These are phyloP conservation scores for Starmerella apis DNA, from an alignment of 805 yeast genomes.

Conservation along the genomic window DNA sequence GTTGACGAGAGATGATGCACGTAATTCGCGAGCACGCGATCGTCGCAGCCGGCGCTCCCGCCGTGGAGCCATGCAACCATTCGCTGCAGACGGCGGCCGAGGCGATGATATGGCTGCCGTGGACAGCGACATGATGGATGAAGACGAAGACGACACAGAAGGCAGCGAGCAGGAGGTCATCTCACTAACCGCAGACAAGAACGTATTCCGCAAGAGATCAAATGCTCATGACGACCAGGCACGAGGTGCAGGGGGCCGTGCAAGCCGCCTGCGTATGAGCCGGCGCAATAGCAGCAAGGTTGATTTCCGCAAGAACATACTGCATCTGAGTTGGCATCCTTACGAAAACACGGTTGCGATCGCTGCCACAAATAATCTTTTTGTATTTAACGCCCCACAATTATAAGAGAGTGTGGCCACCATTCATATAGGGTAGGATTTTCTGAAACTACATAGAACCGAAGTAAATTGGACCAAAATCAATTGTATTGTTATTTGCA, in stretches of 20 bases:
- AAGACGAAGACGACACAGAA: conserved; percentile 27
- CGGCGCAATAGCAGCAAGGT: conserved; percentile 60
- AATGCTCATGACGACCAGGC: conserved; percentile 31
- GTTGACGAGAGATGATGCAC: neutral
- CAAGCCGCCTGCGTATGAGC: conserved; percentile 35
- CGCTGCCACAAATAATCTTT: conserved; percentile 87
- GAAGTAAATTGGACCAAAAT: neutral
- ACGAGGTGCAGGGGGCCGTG: conserved; percentile 24
- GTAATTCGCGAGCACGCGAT: conserved; percentile 3
- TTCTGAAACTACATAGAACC: neutral
- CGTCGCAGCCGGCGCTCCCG: conserved; percentile 1
- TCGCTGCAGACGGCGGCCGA: neutral
- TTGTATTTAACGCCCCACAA: conserved; percentile 31
- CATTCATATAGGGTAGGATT: neutral
- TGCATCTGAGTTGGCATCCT: conserved; percentile 98
- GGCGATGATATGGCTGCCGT: conserved; percentile 27
- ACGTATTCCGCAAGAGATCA: conserved; percentile 66
- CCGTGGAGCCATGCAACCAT: neutral
- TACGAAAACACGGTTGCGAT: conserved; percentile 91
- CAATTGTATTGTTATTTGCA: neutral
- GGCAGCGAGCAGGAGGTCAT: conserved; percentile 44
- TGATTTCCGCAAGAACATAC: conserved; percentile 87
- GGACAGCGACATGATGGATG: conserved; percentile 14
- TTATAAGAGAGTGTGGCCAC: neutral
- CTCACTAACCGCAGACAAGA: conserved; percentile 92